Evolutionary conservation across 495 filamentous ascomycete species (phyloP), one percentile per base, ranked within the genome.

Genomic region (Hypoxylon fuscum): DNA sequence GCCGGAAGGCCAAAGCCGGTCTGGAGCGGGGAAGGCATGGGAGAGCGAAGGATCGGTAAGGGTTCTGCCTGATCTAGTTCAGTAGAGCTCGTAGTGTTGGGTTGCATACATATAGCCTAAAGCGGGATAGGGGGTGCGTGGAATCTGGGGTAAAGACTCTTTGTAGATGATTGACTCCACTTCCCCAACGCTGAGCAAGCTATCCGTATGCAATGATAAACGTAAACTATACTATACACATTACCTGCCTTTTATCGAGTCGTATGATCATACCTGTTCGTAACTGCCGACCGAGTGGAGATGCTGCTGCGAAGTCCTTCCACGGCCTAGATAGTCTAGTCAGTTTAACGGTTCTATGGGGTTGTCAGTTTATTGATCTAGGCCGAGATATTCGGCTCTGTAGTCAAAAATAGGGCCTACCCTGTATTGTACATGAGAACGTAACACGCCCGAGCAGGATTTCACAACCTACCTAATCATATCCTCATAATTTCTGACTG

Each of bases 51-150:
- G 68, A 38, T 55, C 68, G 31, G 47, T 68, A 38, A 71, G 65
- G 69, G 75, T 79, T 62, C 59, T 79, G 56, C 73, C 75, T 23
- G 69, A 71, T 42, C 55, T 79, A 46, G 75, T 78, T 37, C 66
- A 79, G n/a, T n/a, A n/a, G 68, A 75, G 73, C 34, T 53, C 41
- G 42, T 63, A 68, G 50, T 9, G 50, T 34, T 46, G 44, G 62
- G 62, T 66, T 47, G 41, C 46, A 60, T 56, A 53, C 38, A 56
- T 62, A 67, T 62, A 67, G 64, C 68, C 68, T 71, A 71, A 71
- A 68, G 68, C 38, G 37, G 57, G 23, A 64, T 60, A 63, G 64
- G 55, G 47, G 47, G 31, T 3, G 10, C 6, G 20, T 35, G 29
- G 48, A 62, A 58, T 52, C 65, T 64, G 68, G 59, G 66, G 68